These are phyloP conservation scores for Stachybotrys elegans DNA, from an alignment of 2,329 filamentous ascomycete species.

Conservation along the genomic window DNA sequence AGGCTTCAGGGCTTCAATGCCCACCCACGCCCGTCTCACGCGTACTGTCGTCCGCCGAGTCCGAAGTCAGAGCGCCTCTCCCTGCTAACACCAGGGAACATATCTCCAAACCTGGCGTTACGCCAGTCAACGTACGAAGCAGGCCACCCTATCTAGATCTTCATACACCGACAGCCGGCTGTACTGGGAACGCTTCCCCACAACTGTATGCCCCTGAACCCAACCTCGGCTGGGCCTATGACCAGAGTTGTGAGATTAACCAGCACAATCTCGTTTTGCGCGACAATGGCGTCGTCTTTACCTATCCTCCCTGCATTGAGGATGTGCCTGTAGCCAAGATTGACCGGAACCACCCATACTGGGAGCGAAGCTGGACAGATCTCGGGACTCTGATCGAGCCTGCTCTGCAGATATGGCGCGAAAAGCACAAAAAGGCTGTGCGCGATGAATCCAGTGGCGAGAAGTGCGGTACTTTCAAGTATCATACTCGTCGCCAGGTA, in stretches of 20 bases:
- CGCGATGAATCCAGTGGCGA: slow-evolving; percentile 26
- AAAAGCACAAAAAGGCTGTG: slow-evolving; percentile 36
- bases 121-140: slow-evolving; percentile 22
- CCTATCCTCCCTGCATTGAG: slow-evolving; percentile 45
- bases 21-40: too few species aligned
- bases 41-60: too few species aligned
- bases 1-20: not conserved
- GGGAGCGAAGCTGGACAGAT: slow-evolving; percentile 48
- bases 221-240: too few species aligned
- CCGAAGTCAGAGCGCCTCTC: too few species aligned
- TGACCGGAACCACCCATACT: slow-evolving; percentile 44
- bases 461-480: slow-evolving; percentile 36
- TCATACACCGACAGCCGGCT: too few species aligned
- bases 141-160: too few species aligned
- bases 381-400: slow-evolving; percentile 37
- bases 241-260: too few species aligned
- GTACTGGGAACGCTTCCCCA: too few species aligned
- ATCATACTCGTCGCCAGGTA: slow-evolving; percentile 50
- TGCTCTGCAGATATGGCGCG: slow-evolving; percentile 41
- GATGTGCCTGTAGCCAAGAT: slow-evolving; percentile 51
- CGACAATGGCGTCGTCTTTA: slow-evolving; percentile 45
- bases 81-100: too few species aligned
- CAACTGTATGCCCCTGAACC: too few species aligned
- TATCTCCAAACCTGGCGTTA: too few species aligned
- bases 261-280: slow-evolving; percentile 37